Evolutionary conservation across 1,284 basidiomycete species (phyloP), one percentile per base, ranked within the genome.

Genomic region (Xerocomus tenax): DNA sequence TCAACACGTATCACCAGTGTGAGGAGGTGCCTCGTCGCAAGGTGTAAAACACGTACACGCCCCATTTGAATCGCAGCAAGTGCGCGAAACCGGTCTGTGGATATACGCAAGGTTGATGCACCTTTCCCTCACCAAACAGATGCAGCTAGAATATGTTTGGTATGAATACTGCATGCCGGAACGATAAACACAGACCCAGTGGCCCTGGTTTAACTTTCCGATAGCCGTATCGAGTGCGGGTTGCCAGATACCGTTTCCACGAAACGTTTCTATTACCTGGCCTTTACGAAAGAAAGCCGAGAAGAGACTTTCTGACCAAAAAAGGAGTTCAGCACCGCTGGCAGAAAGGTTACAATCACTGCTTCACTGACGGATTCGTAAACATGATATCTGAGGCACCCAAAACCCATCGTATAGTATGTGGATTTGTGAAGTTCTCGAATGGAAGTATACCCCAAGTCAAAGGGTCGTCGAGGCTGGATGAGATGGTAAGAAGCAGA

Each of bases 331-430:
- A 58, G 47, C 45, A 48, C 16, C 30, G 23, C 44, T 36, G 29
- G 39, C 18, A 21, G 28, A 21, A 36, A 53, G 30, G 44, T 34
- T 18, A 52, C 42, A 23, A 54, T 49, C 18, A 49, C 39, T 41
- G 45, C 40, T 48, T 54, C 43, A 55, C 83, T 69, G 67, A 87
- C 80, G 87, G 81, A 69, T 93, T 96, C 7, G 89, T 97, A 71
- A 98, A 98, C 76, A 97, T 87, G 62, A 98, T 86, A 57, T 98
- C 95, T 16, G 87, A 86, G 2, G 95, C 94, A 48, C 89, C 90
- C 13, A 92, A 74, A 3, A 88, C 83, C 91, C 91, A 95, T 47
- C 92, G 76, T 25, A 77, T 87, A 28, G 76, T 83, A 23, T 72
- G 70, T 8, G 82, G 69, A 48, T 72, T 72, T 23, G 84, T 69